Evolutionary conservation across 371 early-diverging fungal species (phyloP), one percentile per base, ranked within the genome.

Genomic region (Mucor racemosus): DNA sequence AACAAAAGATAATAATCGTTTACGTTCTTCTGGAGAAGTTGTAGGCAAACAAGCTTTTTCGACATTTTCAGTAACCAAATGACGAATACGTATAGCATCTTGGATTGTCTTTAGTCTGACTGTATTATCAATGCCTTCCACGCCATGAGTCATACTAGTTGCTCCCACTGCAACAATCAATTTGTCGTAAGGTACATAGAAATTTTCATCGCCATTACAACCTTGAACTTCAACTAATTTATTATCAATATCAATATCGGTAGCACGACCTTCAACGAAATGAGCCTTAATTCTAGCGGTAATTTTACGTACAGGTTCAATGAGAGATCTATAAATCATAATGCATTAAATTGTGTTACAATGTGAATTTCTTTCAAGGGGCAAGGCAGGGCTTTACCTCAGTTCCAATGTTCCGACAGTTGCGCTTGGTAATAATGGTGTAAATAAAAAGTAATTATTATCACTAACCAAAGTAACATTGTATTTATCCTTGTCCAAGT

Each of bases 361-460:
- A 26, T 26, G 26, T 26, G 26, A 26, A 3, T 26, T 26, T 26
- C 26, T 26, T 26, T 26, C 3, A 26, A 26, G 3, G 26, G 26
- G 3, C 3, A 26, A 26, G 26, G 26, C 26, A 26, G 3, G 26
- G 26, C 26, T 65, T 71, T 79, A 85, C 88, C 89, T 82, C 58
- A 86, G 56, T 74, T 96, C 96, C 15, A 95, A 79, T 5, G 96
- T 95, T 0, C 96, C 96, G 0, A 90, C 90, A 3, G 92, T 88
- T 3, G 89, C 90, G 67, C 88, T 87, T 21, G 94, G 92, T 40
- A 95, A 76, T 62, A 95, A 75, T n/a, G 90, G 93, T 39, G 95
- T 95, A 61, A 96, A 95, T 17, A 92, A 78, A 74, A 95, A 96
- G 74, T 95, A 91, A 77, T 96, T 95, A 69, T 88, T 82, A 31